Evolutionary conservation across 768 basidiomycete genomes (phyloP).

Genomic region (Flagelloscypha sp.): DNA sequence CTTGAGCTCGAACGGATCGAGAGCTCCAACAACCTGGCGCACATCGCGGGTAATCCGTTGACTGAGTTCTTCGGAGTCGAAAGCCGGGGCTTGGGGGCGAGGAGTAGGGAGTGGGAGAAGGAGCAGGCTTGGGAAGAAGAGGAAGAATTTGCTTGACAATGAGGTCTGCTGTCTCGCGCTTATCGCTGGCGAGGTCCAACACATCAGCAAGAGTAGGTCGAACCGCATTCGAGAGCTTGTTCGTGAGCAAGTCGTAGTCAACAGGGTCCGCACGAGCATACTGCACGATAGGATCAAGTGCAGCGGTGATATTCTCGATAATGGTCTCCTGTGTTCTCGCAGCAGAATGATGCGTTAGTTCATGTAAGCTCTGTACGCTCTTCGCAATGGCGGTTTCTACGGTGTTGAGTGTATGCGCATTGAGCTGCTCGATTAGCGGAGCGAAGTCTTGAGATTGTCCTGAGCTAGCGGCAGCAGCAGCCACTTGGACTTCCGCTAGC

Average conservation of each 20-base stretch:
- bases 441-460: conserved; percentile 24
- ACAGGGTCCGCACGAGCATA: conserved; percentile 57
- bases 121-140: too few relatives aligned
- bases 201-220: conserved; percentile 85
- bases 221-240: conserved; percentile 71
- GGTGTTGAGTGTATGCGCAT: conserved; percentile 46
- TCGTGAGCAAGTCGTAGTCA: conserved; percentile 73
- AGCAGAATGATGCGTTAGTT: conserved; percentile 35
- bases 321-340: conserved; percentile 51
- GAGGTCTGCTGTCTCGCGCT: conserved; percentile 76
- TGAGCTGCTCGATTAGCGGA: conserved; percentile 50
- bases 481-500: conserved; percentile 21
- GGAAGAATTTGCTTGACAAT: conserved; percentile 71
- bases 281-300: conserved; percentile 52
- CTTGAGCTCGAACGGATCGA: conserved; percentile 82
- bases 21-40: conserved; percentile 59
- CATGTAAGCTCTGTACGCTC: too few relatives aligned
- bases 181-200: conserved; percentile 83
- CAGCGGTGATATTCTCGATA: conserved; percentile 50
- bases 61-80: conserved; percentile 50
- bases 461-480: conserved; percentile 11
- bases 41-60: conserved; percentile 61
- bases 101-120: conserved; percentile 23
- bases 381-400: conserved; percentile 53
- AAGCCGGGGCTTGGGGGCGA: conserved; percentile 20